These are phyloP conservation scores for Sarocladium strictum DNA, from an alignment of 2,329 filamentous ascomycete species.

Conservation along the genomic window DNA sequence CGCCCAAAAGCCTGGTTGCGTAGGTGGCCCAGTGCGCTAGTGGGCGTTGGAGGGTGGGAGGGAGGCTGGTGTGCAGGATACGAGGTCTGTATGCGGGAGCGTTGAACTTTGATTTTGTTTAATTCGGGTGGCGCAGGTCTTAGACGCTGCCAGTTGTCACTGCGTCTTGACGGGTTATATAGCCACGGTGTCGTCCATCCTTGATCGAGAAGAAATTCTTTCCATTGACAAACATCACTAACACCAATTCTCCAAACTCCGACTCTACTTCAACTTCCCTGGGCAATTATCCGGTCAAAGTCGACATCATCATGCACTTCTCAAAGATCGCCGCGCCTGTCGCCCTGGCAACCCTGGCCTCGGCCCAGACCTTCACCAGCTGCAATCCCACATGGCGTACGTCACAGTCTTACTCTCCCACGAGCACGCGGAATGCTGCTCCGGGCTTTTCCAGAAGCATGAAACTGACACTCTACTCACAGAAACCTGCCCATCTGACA, in stretches of 20 bases:
- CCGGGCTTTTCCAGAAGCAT: not conserved
- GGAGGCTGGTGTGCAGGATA: not conserved
- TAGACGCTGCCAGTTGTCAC: not conserved
- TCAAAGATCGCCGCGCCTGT: not conserved
- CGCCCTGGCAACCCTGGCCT: slow-evolving; percentile 2
- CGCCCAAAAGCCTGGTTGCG: not conserved
- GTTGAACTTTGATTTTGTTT: not conserved
- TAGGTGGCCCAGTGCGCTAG: not conserved
- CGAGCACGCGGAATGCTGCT: not conserved
- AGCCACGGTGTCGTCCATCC: not conserved
- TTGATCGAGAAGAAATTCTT: not conserved
- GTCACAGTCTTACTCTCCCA: not conserved
- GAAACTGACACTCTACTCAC: not conserved
- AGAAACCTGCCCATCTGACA: slow-evolving; percentile 51
- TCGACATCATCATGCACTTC: slow-evolving; percentile 4
- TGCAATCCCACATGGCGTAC: slow-evolving; percentile 5
- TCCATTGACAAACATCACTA: no score
- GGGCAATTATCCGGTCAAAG: not conserved
- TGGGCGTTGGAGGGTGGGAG: not conserved
- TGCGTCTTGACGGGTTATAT: no score
- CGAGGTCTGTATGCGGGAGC: not conserved
- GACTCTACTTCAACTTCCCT: no score
- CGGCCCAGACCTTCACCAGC: not conserved
- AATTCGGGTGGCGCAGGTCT: slow-evolving; percentile 9
- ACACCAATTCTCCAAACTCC: no score